Percentiles rank a stretch among this genome's conserved stretches.
Evolutionary conservation across 1,284 basidiomycete genomes (phyloP).

Genomic region (Ceratobasidium sp.): DNA sequence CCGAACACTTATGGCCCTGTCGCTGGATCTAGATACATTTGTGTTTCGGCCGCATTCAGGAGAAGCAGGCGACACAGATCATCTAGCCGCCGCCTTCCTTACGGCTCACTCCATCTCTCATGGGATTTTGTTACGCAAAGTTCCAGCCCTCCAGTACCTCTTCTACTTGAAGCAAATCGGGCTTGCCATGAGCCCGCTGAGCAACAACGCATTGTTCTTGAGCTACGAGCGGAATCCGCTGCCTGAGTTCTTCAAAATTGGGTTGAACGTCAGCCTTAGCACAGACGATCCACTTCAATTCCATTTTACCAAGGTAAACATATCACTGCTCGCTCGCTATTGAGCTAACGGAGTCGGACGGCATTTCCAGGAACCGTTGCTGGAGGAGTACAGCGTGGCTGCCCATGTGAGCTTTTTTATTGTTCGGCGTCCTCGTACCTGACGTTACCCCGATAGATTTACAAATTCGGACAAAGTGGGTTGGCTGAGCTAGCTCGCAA

Average conservation of each 20-base stretch:
- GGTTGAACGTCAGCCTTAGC: constrained; percentile 94
- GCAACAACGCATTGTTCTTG: constrained; percentile 97
- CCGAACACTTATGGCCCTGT: background rate
- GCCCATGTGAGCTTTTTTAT: constrained; percentile 71
- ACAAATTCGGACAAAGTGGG: constrained; percentile 86
- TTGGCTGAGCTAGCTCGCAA: constrained; percentile 93
- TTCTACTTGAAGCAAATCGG: constrained; percentile 98
- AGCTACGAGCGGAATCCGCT: constrained; percentile 97
- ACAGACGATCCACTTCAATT: constrained; percentile 96
- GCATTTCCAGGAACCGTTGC: constrained; percentile 75
- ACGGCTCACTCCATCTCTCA: constrained; percentile 98
- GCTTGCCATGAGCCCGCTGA: constrained; percentile 96
- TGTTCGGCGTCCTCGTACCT: constrained; percentile 30
- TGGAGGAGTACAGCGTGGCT: constrained; percentile 98
- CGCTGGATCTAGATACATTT: constrained; percentile 74
- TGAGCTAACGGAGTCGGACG: background rate
- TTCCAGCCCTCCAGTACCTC: constrained; percentile 90
- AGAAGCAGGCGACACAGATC: constrained; percentile 98
- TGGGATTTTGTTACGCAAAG: constrained; percentile 95
- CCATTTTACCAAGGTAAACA: constrained; percentile 90
- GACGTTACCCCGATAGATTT: constrained; percentile 63
- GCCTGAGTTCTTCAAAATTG: constrained; percentile 95
- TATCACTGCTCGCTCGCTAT: constrained; percentile 20
- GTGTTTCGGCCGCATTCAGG: constrained; percentile 97
- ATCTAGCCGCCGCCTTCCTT: constrained; percentile 93